phyloP scores from a whole-genome alignment of 805 yeast genomes.

The Ascoidea tarda region DNA sequence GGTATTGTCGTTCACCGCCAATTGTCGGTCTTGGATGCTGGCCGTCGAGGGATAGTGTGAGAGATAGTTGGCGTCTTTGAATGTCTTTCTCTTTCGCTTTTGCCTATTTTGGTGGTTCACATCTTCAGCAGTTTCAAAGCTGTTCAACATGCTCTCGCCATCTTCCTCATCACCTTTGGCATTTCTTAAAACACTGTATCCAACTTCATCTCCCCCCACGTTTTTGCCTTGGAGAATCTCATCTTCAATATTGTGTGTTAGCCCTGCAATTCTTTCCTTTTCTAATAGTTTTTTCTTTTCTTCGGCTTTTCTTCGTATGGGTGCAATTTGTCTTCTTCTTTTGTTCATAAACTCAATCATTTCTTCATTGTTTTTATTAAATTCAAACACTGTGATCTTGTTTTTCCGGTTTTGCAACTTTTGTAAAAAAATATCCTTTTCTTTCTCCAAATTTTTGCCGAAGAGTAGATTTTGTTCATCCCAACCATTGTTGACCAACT shows the following conservation, averaged over 20 bases:
- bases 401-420: slow-evolving; percentile 53
- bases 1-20: slow-evolving; percentile 22
- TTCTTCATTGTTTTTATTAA: slow-evolving; percentile 53
- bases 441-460: slow-evolving; percentile 59
- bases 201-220: slow-evolving; percentile 25
- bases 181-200: slow-evolving; percentile 21
- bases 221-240: slow-evolving; percentile 39
- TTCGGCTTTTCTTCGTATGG: slow-evolving; percentile 64
- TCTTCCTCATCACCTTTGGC: slow-evolving; percentile 22
- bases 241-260: slow-evolving; percentile 59
- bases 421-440: slow-evolving; percentile 58
- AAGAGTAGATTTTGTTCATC: slow-evolving; percentile 75
- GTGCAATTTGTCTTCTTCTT: slow-evolving; percentile 79
- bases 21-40: slow-evolving; percentile 52
- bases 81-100: slow-evolving; percentile 30
- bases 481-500: slow-evolving; percentile 64
- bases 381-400: slow-evolving; percentile 91
- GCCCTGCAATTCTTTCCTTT: slow-evolving; percentile 62
- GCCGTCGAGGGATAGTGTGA: slow-evolving; percentile 74
- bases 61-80: slow-evolving; percentile 65
- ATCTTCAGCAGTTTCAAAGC: slow-evolving; percentile 9
- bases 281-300: slow-evolving; percentile 58
- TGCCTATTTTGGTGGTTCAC: slow-evolving; percentile 12
- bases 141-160: slow-evolving; percentile 20
- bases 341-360: slow-evolving; percentile 74